A percentile compares a stretch with the other conserved stretches of the same genome.
Conservation (phyloP, 306 rosid genomes). For the Delonix regia region DNA sequence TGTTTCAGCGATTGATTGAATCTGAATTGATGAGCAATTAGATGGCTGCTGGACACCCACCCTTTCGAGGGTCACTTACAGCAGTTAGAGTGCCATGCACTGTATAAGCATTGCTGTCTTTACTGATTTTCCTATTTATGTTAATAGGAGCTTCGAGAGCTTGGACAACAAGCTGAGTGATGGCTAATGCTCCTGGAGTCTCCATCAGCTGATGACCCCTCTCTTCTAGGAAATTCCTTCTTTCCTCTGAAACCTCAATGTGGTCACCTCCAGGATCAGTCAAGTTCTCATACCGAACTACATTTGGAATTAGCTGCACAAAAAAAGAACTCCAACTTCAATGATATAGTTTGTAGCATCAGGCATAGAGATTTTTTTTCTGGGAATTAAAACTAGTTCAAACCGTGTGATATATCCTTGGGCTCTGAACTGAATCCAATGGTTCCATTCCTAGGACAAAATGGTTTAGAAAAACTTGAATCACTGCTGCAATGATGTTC, state of each 20-base stretch:
- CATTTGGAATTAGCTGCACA: constrained; percentile 80
- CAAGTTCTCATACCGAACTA: constrained; percentile 66
- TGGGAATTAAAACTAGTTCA: constrained; percentile 19
- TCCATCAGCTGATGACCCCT: constrained; percentile 65
- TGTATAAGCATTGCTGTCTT: constrained; percentile 23
- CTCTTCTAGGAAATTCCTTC: constrained; percentile 56
- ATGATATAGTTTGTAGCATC: constrained; percentile 1
- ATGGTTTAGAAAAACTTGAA: constrained; percentile 72
- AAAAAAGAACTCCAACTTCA: constrained; percentile 27
- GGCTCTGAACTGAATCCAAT: constrained; percentile 69
- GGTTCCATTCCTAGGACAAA: constrained; percentile 77
- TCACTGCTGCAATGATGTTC: constrained; percentile 72
- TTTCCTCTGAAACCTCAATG: constrained; percentile 63
- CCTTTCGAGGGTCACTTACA: constrained; percentile 88
- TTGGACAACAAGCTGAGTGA: constrained; percentile 82
- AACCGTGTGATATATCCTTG: constrained; percentile 79
- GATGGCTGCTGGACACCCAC: constrained; percentile 77
- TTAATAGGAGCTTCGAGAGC: constrained; percentile 35
- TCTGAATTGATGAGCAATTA: constrained; percentile 32
- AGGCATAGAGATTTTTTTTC: not conserved
- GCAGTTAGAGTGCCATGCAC: constrained; percentile 67
- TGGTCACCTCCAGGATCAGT: constrained; percentile 63
- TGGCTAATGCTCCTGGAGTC: constrained; percentile 43
- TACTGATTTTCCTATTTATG: constrained; percentile 45
- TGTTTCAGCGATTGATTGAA: constrained; percentile 4